Evolutionary conservation across 2,329 filamentous ascomycete species (phyloP).

Genomic region (Epichloe uncinata): DNA sequence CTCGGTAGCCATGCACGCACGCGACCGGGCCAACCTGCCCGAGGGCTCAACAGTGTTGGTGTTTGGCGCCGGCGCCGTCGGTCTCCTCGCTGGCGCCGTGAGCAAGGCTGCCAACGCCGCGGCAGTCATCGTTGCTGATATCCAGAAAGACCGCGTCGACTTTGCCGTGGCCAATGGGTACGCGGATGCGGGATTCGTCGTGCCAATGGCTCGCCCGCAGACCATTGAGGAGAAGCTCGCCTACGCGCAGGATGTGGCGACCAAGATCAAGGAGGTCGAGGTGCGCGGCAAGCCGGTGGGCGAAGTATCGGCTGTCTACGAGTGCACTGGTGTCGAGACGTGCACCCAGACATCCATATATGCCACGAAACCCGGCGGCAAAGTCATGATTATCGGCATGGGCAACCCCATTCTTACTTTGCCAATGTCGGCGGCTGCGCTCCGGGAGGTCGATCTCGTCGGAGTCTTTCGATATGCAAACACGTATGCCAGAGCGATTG

Average conservation of each 20-base stretch:
- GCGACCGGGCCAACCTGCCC: slow-evolving; percentile 29
- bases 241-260: slow-evolving; percentile 36
- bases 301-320: slow-evolving; percentile 56
- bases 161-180: slow-evolving; percentile 45
- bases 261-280: slow-evolving; percentile 23
- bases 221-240: slow-evolving; percentile 39
- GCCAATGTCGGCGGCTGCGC: slow-evolving; percentile 53
- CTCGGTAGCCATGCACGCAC: slow-evolving; percentile 45
- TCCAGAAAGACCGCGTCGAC: slow-evolving; percentile 40
- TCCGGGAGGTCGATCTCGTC: slow-evolving; percentile 58
- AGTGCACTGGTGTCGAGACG: slow-evolving; percentile 67
- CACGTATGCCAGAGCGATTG: slow-evolving; percentile 48
- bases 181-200: slow-evolving; percentile 37
- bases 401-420: slow-evolving; percentile 57
- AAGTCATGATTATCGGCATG: slow-evolving; percentile 60
- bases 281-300: slow-evolving; percentile 35
- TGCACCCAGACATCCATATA: slow-evolving; percentile 67
- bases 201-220: slow-evolving; percentile 34
- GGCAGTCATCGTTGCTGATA: slow-evolving; percentile 40
- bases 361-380: slow-evolving; percentile 52
- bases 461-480: slow-evolving; percentile 65
- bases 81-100: slow-evolving; percentile 47
- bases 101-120: slow-evolving; percentile 30
- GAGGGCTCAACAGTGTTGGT: slow-evolving; percentile 34
- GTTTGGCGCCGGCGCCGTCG: slow-evolving; percentile 48